These are phyloP conservation scores for Trichoderma sp. DNA, from an alignment of 2,329 filamentous ascomycete species.

Conservation along the genomic window DNA sequence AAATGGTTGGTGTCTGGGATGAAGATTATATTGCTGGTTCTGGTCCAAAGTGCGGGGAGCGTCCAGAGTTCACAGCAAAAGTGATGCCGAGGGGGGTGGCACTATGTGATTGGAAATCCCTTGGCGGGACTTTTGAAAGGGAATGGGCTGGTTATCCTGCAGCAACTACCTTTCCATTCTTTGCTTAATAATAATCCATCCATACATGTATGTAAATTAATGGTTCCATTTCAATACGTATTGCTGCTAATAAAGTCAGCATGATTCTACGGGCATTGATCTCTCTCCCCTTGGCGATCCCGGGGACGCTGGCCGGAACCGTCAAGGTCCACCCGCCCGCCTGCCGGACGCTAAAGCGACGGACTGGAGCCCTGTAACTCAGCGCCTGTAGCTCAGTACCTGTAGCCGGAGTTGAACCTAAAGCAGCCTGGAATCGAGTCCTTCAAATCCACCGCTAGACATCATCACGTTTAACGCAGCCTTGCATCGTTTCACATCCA, in stretches of 20 bases:
- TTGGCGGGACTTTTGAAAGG: not conserved
- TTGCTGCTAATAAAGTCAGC: not conserved
- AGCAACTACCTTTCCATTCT: not conserved
- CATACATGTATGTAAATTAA: not conserved
- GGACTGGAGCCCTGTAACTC: not conserved
- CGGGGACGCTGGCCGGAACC: not conserved
- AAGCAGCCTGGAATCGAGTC: too few species aligned
- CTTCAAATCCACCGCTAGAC: not conserved
- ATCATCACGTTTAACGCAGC: not conserved
- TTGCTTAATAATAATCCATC: not conserved
- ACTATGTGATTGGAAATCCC: not conserved
- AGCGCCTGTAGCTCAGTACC: not conserved
- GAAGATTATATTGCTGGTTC: not conserved
- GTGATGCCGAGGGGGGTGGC: not conserved
- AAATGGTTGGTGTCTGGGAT: not conserved
- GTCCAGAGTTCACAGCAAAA: not conserved
- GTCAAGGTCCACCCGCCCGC: not conserved
- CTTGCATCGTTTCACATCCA: not conserved
- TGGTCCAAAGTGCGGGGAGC: not conserved
- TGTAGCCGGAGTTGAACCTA: not conserved
- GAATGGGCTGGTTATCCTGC: not conserved
- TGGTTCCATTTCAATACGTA: too few species aligned
- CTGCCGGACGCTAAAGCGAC: slow-evolving; percentile 5
- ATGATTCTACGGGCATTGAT: too few species aligned
- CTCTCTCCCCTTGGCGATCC: not conserved